Evolutionary conservation across 2,329 filamentous ascomycete species (phyloP).

Genomic region (Colletotrichum cordylinicola): DNA sequence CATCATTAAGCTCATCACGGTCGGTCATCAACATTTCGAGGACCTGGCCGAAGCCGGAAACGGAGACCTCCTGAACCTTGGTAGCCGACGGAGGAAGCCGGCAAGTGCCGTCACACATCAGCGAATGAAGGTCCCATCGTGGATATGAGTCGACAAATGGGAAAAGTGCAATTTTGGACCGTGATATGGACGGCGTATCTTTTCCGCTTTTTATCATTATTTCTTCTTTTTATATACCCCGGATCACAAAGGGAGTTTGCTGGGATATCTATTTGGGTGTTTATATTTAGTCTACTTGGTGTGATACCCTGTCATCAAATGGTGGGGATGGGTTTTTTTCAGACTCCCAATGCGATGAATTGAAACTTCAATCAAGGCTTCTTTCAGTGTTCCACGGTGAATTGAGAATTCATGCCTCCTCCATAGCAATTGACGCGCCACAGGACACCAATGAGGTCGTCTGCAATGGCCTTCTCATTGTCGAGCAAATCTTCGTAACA

Average conservation of each 20-base stretch:
- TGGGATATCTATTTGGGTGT: neutral
- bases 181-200: neutral
- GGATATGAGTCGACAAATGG: neutral
- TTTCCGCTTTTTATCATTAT: neutral
- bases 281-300: neutral
- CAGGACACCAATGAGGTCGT: too few species aligned
- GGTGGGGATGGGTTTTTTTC: neutral
- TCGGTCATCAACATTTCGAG: slow-evolving; percentile 71
- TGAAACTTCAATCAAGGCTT: neutral
- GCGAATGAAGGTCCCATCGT: slow-evolving; percentile 14
- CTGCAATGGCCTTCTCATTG: neutral
- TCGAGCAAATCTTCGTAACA: neutral
- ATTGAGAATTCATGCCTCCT: too few species aligned
- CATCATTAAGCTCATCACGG: slow-evolving; percentile 71
- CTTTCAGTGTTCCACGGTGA: neutral
- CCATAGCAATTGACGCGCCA: too few species aligned
- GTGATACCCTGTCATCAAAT: neutral
- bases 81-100: slow-evolving; percentile 43
- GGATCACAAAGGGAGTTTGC: slow-evolving; percentile 17
- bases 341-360: neutral
- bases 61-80: slow-evolving; percentile 38
- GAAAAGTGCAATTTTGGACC: neutral
- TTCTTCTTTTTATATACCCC: slow-evolving; percentile 14
- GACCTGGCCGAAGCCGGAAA: slow-evolving; percentile 33
- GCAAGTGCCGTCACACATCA: slow-evolving; percentile 15